Evolutionary conservation across 352 stramenopile genomes (phyloP), one percentile per base, ranked within the genome.

Genomic region (Phytophthora agathidicida): DNA sequence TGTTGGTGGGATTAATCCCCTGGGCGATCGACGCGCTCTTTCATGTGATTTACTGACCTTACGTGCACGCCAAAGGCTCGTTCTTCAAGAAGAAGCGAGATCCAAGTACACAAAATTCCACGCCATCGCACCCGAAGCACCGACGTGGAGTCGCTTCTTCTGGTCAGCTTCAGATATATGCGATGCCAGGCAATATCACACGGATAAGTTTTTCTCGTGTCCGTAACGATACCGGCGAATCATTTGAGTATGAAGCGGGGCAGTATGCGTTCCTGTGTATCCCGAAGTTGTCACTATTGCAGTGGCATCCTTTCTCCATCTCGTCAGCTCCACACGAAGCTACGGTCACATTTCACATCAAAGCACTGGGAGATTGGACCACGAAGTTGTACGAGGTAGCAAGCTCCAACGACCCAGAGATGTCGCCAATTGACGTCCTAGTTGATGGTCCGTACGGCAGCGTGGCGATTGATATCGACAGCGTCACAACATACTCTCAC

Each of bases 281-380:
- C 9, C 81, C 80, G 1, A 22, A 51, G 19, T 38, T 96, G 20
- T 78, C 65, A 19, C 9, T 55, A 3, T 31, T 81, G 0, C 65
- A 94, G 69, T 96, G 87, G 83, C 87, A 96, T 60, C 87, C 86
- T 19, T 94, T 93, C 61, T 89, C 79, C 5, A 77, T 96, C 26
- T 86, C 77, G 2, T 89, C 71, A 13, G 73, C 77, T 7, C 82
- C 83, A 0, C 55, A 72, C 17, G 74, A 91, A 75, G 28, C 64
- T 32, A 58, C 75, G 58, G 61, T 86, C 20, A 78, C 56, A 3
- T 68, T 91, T 36, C 77, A n/a, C n/a, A n/a, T n/a, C n/a, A n/a
- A n/a, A n/a, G n/a, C n/a, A n/a, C n/a, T n/a, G n/a, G n/a, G n/a
- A 86, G 73, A 89, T 33, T 88, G 80, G 80, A 89, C 75, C 17